Evolutionary conservation across 2,329 filamentous ascomycete genomes (phyloP).

Genomic region (Phialophora macrospora): DNA sequence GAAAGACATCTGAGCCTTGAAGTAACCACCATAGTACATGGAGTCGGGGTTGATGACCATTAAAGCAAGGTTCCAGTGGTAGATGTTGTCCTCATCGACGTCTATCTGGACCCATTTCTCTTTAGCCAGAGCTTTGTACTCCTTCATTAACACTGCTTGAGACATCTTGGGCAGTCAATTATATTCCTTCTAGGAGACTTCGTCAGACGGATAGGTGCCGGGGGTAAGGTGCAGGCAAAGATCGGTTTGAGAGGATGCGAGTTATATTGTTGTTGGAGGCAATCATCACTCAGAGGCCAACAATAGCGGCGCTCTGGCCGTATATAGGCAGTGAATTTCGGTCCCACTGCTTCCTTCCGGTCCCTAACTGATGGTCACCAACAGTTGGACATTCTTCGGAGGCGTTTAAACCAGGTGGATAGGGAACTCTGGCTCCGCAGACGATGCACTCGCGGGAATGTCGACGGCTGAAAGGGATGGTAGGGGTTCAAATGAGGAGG

Average conservation of each 20-base stretch:
- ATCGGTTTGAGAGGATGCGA: background rate
- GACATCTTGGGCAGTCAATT: conserved; percentile 51
- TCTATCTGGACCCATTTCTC: conserved; percentile 95
- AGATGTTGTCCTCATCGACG: conserved; percentile 80
- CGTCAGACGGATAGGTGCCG: conserved; percentile 1
- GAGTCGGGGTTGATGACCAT: conserved; percentile 94
- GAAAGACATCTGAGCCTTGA: conserved; percentile 88
- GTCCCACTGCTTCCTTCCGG: background rate
- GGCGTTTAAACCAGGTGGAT: background rate
- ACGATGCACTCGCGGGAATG: background rate
- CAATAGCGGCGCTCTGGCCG: background rate
- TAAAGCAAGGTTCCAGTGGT: conserved; percentile 84
- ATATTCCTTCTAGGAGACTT: background rate
- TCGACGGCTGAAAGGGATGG: background rate
- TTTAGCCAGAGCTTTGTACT: conserved; percentile 79
- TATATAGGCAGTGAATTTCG: background rate
- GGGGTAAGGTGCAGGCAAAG: background rate
- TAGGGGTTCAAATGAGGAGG: background rate
- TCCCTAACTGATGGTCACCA: conserved; percentile 6
- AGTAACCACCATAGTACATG: conserved; percentile 89
- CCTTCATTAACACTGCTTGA: conserved; percentile 85
- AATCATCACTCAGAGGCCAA: background rate
- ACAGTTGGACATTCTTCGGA: conserved; percentile 9
- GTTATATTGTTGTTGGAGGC: background rate
- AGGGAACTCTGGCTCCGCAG: background rate